Conservation (phyloP, 352 stramenopile species). For the Globisporangium spinosum region DNA sequence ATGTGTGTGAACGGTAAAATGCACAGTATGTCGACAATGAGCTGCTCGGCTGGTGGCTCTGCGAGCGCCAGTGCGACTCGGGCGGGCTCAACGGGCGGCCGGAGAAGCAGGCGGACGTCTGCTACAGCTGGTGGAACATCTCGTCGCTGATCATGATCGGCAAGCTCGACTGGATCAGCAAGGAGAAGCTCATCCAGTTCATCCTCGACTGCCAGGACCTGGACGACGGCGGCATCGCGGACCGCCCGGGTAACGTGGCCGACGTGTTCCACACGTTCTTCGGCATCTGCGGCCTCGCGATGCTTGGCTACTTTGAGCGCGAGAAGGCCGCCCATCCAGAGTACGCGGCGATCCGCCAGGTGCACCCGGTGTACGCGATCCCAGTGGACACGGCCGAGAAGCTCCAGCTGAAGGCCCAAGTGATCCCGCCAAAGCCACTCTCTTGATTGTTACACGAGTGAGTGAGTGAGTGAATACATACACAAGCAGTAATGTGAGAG, state of each 20-base stretch:
- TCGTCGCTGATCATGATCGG: slow-evolving; percentile 94
- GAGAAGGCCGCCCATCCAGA: slow-evolving; percentile 51
- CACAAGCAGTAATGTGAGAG: background rate
- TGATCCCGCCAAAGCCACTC: slow-evolving; percentile 27
- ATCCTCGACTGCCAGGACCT: slow-evolving; percentile 96
- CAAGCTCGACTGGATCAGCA: slow-evolving; percentile 95
- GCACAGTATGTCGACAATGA: slow-evolving; percentile 80
- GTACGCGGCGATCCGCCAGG: slow-evolving; percentile 72
- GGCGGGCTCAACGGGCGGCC: slow-evolving; percentile 94
- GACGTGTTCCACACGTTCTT: slow-evolving; percentile 99
- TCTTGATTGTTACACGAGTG: background rate
- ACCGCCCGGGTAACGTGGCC: slow-evolving; percentile 94
- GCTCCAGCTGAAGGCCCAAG: slow-evolving; percentile 82
- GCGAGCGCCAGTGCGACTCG: slow-evolving; percentile 96
- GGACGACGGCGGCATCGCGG: slow-evolving; percentile 97
- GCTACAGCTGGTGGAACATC: slow-evolving; percentile 99
- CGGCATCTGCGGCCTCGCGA: slow-evolving; percentile 92
- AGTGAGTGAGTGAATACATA: background rate
- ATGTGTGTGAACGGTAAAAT: background rate
- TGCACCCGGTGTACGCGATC: slow-evolving; percentile 95
- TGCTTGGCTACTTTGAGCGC: slow-evolving; percentile 92
- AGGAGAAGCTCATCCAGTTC: slow-evolving; percentile 90
- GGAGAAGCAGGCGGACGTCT: slow-evolving; percentile 99
- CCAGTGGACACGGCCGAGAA: slow-evolving; percentile 89
- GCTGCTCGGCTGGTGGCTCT: slow-evolving; percentile 95